Conservation (phyloP, 306 rosid genomes). For the Argentina anserina region DNA sequence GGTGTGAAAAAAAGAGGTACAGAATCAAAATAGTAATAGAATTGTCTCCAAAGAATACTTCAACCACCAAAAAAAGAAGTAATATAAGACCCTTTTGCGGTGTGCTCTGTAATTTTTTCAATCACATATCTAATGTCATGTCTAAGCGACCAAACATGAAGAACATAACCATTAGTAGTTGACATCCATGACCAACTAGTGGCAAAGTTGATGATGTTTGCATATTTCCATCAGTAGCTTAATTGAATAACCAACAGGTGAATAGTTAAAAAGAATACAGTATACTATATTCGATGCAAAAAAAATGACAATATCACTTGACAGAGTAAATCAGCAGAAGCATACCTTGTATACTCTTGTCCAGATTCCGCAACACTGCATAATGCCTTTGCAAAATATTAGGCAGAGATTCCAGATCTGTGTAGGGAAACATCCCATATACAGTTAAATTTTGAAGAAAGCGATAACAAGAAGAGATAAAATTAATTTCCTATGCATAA, state of each 20-base stretch:
- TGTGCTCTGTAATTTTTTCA: background rate
- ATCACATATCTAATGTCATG: background rate
- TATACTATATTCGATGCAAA: background rate
- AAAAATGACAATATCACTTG: background rate
- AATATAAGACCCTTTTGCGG: background rate
- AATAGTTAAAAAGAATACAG: background rate
- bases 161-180: background rate
- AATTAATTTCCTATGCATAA: background rate
- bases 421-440: conserved; percentile 3
- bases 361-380: conserved; percentile 73
- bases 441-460: background rate
- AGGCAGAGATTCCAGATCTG: conserved; percentile 89
- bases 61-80: background rate
- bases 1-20: background rate
- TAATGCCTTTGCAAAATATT: conserved; percentile 85
- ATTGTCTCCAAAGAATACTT: background rate
- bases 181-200: background rate
- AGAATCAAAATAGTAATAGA: background rate
- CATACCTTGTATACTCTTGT: conserved; percentile 84
- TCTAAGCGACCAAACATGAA: background rate
- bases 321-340: background rate
- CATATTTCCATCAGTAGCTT: background rate
- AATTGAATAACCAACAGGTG: background rate
- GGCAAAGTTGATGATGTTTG: background rate
- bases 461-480: background rate